These are phyloP conservation scores for Postia placenta DNA, from an alignment of 768 basidiomycete genomes.

Conservation along the genomic window DNA sequence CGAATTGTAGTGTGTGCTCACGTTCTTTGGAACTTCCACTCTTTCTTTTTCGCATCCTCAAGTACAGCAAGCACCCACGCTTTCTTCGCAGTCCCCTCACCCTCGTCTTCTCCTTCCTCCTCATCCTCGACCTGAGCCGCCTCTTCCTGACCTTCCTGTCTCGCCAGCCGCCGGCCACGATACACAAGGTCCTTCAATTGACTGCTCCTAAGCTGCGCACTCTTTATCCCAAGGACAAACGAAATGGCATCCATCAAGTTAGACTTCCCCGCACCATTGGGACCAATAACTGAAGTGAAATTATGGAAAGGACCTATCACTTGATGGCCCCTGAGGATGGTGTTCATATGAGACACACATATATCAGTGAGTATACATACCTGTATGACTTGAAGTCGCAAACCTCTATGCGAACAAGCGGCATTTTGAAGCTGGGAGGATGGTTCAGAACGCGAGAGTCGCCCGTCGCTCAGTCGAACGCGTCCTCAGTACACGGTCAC, in stretches of 20 bases:
- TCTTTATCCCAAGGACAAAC: slow-evolving; percentile 95
- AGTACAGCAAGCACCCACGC: slow-evolving; percentile 97
- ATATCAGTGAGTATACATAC: slow-evolving; percentile 24
- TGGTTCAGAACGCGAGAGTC: background rate
- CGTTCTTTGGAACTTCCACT: slow-evolving; percentile 92
- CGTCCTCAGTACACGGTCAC: background rate
- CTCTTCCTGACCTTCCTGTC: slow-evolving; percentile 33
- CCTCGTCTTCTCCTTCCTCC: slow-evolving; percentile 43
- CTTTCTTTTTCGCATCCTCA: slow-evolving; percentile 66
- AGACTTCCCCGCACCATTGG: slow-evolving; percentile 98
- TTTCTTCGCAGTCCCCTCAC: slow-evolving; percentile 82
- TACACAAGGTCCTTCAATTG: slow-evolving; percentile 96
- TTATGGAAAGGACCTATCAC: slow-evolving; percentile 86
- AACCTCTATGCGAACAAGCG: slow-evolving; percentile 62
- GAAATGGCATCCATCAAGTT: slow-evolving; percentile 99
- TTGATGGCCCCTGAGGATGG: slow-evolving; percentile 58
- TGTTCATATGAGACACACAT: background rate
- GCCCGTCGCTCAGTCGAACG: too few relatives aligned
- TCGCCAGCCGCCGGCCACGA: slow-evolving; percentile 73
- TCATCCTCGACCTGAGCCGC: slow-evolving; percentile 38
- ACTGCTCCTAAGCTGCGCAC: slow-evolving; percentile 85
- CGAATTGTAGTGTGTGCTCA: too few relatives aligned
- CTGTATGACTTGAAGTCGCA: slow-evolving; percentile 98
- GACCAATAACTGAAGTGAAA: slow-evolving; percentile 96
- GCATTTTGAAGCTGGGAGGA: background rate